Percentiles rank a stretch among this genome's conserved stretches.
phyloP scores from a whole-genome alignment of 1,139 yeast species.

The Blastobotrys capitulatus region DNA sequence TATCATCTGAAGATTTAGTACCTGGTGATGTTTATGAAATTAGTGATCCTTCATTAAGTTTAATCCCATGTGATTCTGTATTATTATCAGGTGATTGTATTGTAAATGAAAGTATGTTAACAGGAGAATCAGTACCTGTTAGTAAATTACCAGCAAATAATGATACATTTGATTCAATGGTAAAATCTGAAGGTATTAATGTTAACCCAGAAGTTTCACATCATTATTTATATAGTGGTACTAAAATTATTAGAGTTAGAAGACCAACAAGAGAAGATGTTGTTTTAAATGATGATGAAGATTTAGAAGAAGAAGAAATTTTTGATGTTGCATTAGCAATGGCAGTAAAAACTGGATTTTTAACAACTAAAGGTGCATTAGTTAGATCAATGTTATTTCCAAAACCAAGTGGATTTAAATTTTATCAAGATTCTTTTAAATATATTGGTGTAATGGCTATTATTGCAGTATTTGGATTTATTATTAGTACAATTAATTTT shows the following conservation, averaged over 20 bases:
- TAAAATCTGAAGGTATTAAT: slow-evolving; percentile 36
- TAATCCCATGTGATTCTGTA: slow-evolving; percentile 86
- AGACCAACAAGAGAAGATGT: slow-evolving; percentile 38
- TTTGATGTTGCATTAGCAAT: slow-evolving; percentile 72
- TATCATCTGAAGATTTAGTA: slow-evolving; percentile 73
- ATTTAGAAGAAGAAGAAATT: slow-evolving; percentile 26
- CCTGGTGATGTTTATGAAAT: slow-evolving; percentile 96
- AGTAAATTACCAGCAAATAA: slow-evolving; percentile 66
- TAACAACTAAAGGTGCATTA: slow-evolving; percentile 93
- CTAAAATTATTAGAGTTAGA: slow-evolving; percentile 78
- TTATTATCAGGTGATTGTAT: slow-evolving; percentile 88
- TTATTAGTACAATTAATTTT: slow-evolving; percentile 77
- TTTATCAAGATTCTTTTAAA: slow-evolving; percentile 88
- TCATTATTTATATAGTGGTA: slow-evolving; percentile 80
- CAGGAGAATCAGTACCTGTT: slow-evolving; percentile 98
- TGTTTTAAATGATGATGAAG: slow-evolving; percentile 3
- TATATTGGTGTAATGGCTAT: slow-evolving; percentile 92
- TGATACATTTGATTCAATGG: slow-evolving; percentile 52
- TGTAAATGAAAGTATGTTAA: slow-evolving; percentile 90
- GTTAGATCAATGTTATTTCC: slow-evolving; percentile 96
- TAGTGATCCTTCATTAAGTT: slow-evolving; percentile 68
- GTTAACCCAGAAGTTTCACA: slow-evolving; percentile 65
- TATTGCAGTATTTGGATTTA: slow-evolving; percentile 80
- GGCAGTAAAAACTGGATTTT: slow-evolving; percentile 85
- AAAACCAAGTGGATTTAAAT: slow-evolving; percentile 88